Percentiles rank a stretch among this genome's conserved stretches.
These are phyloP conservation scores for Cyberlindnera amylophila DNA, from an alignment of 805 yeast species.

Conservation along the genomic window DNA sequence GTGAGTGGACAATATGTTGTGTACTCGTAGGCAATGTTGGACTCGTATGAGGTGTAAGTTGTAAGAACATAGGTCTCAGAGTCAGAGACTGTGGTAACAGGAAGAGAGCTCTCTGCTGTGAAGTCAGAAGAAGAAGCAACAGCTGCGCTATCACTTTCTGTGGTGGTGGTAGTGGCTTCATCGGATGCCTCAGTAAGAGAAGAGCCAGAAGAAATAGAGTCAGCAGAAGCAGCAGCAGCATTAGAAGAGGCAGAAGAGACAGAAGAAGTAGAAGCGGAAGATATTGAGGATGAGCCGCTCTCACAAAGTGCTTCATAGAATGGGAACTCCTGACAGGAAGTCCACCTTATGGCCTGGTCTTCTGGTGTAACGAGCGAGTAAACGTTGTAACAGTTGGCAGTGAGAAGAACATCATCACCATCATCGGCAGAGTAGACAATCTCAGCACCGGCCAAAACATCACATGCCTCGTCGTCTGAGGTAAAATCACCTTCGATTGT, in stretches of 20 bases:
- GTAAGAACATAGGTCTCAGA: conserved; percentile 16
- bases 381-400: conserved; percentile 25
- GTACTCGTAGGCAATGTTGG: conserved; percentile 11
- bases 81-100: conserved; percentile 9
- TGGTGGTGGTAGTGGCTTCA: conserved; percentile 1
- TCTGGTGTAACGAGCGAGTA: conserved; percentile 19
- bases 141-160: neutral
- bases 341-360: conserved; percentile 19
- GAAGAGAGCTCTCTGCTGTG: conserved; percentile 1
- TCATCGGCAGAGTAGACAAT: conserved; percentile 20
- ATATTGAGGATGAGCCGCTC: conserved; percentile 7
- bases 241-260: neutral
- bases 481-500: conserved; percentile 13
- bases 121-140: conserved; percentile 2
- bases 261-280: conserved; percentile 2
- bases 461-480: conserved; percentile 13
- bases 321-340: conserved; percentile 25
- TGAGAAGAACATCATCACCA: conserved; percentile 16
- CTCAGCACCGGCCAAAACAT: conserved; percentile 18
- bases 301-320: conserved; percentile 20
- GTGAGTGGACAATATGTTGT: conserved; percentile 22
- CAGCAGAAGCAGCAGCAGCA: neutral
- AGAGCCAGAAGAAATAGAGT: too few species aligned
- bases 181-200: neutral
- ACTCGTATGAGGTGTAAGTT: conserved; percentile 17